A percentile compares a stretch with the other conserved stretches of the same genome.
Conservation (phyloP, 257 asterid species). For the Leonotis leonurus region DNA sequence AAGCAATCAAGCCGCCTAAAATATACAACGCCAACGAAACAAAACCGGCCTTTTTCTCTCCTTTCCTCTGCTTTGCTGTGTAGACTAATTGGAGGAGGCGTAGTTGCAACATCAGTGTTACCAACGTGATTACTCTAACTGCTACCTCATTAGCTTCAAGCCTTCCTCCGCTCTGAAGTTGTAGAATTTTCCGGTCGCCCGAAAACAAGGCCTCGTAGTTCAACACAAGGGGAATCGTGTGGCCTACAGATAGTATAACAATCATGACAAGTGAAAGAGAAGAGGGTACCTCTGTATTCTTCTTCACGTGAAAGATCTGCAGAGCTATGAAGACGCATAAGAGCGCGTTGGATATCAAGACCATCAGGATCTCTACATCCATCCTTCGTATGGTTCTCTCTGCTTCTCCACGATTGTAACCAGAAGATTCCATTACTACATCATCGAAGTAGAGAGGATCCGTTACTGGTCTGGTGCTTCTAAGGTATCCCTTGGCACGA, state of each 20-base stretch:
- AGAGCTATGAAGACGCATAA: slow-evolving; percentile 35
- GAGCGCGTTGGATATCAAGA: slow-evolving; percentile 49
- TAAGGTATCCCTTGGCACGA: slow-evolving; percentile 30
- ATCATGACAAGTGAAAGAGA: slow-evolving; percentile 49
- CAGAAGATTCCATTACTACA: slow-evolving; percentile 24
- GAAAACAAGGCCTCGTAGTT: slow-evolving; percentile 49
- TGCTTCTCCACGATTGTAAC: slow-evolving; percentile 11
- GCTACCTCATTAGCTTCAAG: slow-evolving; percentile 57
- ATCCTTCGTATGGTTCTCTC: slow-evolving; percentile 41
- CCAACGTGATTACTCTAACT: slow-evolving; percentile 48
- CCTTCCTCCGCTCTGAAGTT: slow-evolving; percentile 34
- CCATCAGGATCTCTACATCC: slow-evolving; percentile 55
- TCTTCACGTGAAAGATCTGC: slow-evolving; percentile 48
- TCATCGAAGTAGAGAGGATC: slow-evolving; percentile 43
- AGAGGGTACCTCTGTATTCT: slow-evolving; percentile 36
- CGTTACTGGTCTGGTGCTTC: slow-evolving; percentile 31
- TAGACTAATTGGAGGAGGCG: slow-evolving; percentile 55
- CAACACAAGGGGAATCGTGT: slow-evolving; percentile 54
- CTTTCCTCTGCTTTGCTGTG: slow-evolving; percentile 27
- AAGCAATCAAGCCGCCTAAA: slow-evolving; percentile 34
- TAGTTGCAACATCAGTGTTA: slow-evolving; percentile 43
- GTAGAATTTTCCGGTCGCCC: slow-evolving; percentile 5
- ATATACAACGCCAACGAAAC: slow-evolving; percentile 25
- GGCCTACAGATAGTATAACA: slow-evolving; percentile 44
- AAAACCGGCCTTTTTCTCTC: slow-evolving; percentile 27